Conservation (phyloP, 2,329 filamentous ascomycete genomes). For the Juglanconis juglandina region DNA sequence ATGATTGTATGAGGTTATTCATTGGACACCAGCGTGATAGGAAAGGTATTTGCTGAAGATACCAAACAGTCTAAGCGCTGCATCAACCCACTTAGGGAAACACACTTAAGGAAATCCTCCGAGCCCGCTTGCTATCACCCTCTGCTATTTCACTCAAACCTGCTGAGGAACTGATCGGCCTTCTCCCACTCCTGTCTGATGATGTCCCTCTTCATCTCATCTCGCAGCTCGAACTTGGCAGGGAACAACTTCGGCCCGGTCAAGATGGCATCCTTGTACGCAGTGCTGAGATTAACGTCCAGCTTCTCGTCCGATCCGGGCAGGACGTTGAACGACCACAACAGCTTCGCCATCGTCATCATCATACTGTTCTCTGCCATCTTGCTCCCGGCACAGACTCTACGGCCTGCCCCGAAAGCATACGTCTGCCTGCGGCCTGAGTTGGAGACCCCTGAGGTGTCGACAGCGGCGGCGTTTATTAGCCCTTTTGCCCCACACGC, state of each 20-base stretch:
- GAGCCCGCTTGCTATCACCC: neutral
- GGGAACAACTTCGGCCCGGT: neutral
- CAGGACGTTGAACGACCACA: conserved; percentile 14
- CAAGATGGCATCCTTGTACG: neutral
- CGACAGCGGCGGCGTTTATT: neutral
- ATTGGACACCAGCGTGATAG: neutral
- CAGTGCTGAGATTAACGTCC: conserved; percentile 1
- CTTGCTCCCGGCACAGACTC: conserved; percentile 7
- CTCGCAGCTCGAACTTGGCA: conserved; percentile 5
- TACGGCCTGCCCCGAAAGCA: conserved; percentile 10
- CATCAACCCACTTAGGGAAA: neutral
- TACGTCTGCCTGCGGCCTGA: conserved; percentile 7
- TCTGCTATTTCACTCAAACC: conserved; percentile 2
- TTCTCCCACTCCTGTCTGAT: conserved; percentile 9
- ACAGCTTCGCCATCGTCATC: conserved; percentile 13
- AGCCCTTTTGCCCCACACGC: neutral
- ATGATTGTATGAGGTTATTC: too few species aligned
- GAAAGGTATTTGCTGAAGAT: too few species aligned
- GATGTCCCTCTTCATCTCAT: neutral
- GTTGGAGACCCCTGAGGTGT: neutral
- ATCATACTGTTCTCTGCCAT: conserved; percentile 12
- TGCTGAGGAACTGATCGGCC: conserved; percentile 11
- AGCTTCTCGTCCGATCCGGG: neutral
- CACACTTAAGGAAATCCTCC: neutral
- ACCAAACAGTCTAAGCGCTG: too few species aligned